phyloP scores from a whole-genome alignment of 148 eudicot species.

The Cornus controversa region DNA sequence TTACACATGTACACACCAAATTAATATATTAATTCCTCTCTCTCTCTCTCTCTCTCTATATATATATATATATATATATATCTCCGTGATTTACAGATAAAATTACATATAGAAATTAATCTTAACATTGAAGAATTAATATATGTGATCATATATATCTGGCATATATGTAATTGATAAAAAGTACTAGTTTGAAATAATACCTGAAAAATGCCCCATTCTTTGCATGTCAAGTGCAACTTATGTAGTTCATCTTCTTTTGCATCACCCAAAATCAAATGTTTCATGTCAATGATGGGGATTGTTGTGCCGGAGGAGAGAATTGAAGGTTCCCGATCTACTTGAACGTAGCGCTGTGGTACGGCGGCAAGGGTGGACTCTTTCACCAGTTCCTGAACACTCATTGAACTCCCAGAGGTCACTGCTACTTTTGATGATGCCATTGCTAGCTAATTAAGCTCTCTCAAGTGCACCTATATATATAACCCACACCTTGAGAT shows the following conservation, averaged over 20 bases:
- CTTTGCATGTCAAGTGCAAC: constrained; percentile 29
- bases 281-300: constrained; percentile 33
- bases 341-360: constrained; percentile 22
- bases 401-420: neutral
- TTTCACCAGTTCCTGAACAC: constrained; percentile 38
- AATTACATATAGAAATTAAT: too few relatives aligned
- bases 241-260: constrained; percentile 15
- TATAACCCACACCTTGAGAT: neutral
- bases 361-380: constrained; percentile 14
- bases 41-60: too few relatives aligned
- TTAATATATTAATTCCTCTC: too few relatives aligned
- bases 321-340: constrained; percentile 22
- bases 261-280: constrained; percentile 5
- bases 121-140: too few relatives aligned
- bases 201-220: constrained; percentile 49
- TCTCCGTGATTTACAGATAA: too few relatives aligned
- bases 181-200: too few relatives aligned
- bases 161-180: neutral
- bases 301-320: constrained; percentile 4
- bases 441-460: neutral
- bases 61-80: too few relatives aligned
- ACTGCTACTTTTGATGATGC: neutral
- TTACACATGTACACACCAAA: too few relatives aligned
- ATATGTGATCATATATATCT: too few relatives aligned
- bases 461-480: neutral